Evolutionary conservation across 352 stramenopile genomes (phyloP).

Genomic region (Phytophthora pinifolia): DNA sequence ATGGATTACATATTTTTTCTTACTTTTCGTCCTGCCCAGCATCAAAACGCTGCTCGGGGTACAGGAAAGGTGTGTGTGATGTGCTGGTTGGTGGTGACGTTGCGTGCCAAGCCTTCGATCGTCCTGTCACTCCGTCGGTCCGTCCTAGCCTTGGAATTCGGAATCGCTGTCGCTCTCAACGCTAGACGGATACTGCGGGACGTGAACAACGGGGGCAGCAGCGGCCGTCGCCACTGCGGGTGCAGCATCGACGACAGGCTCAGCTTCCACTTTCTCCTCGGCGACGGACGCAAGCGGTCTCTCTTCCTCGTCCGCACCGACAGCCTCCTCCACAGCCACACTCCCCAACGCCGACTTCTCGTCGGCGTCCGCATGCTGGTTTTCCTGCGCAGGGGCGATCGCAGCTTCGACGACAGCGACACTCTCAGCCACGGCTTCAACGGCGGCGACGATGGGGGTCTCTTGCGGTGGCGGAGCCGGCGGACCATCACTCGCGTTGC

Average conservation of each 20-base stretch:
- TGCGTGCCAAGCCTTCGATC: constrained; percentile 27
- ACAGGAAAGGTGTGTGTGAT: not conserved
- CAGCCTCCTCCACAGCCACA: not conserved
- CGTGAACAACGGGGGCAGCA: constrained; percentile 3
- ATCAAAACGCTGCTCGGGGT: constrained; percentile 14
- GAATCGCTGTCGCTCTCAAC: constrained; percentile 35
- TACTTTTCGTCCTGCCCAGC: constrained; percentile 13
- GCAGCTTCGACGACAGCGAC: constrained; percentile 15
- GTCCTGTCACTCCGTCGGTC: constrained; percentile 17
- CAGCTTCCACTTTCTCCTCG: constrained; percentile 8
- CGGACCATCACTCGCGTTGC: constrained; percentile 40
- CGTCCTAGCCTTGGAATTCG: constrained; percentile 29
- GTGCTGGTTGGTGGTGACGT: constrained; percentile 4
- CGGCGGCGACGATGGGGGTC: not conserved
- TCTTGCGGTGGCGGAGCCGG: constrained; percentile 32
- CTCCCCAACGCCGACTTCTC: constrained; percentile 7
- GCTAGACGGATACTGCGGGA: constrained; percentile 30
- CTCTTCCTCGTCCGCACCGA: constrained; percentile 9
- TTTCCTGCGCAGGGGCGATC: constrained; percentile 1
- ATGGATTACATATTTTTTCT: constrained; percentile 24
- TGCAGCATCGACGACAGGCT: constrained; percentile 6
- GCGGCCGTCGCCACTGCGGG: constrained; percentile 3
- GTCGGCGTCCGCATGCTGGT: constrained; percentile 9
- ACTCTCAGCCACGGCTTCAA: constrained; percentile 8
- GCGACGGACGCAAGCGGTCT: not conserved